These are phyloP conservation scores for Russula earlei DNA, from an alignment of 768 basidiomycete species.

Conservation along the genomic window DNA sequence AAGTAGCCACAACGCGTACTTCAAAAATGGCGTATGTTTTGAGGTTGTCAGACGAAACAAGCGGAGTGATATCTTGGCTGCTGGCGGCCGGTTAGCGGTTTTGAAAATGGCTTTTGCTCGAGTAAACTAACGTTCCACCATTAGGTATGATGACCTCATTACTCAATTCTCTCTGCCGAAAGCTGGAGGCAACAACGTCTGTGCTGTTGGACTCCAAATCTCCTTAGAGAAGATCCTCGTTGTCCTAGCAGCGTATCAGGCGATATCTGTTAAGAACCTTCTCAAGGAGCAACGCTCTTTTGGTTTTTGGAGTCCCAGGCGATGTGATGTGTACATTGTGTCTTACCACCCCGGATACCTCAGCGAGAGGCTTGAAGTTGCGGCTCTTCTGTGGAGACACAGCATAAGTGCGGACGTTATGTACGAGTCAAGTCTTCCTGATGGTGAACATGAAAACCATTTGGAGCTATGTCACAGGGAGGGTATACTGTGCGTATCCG, in stretches of 20 bases:
- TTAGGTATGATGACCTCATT: conserved; percentile 68
- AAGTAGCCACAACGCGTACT: conserved; percentile 50
- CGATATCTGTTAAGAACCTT: conserved; percentile 51
- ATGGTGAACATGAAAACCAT: conserved; percentile 54
- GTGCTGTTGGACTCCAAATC: conserved; percentile 69
- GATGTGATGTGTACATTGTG: conserved; percentile 81
- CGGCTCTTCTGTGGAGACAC: conserved; percentile 67
- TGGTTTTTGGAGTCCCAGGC: conserved; percentile 82
- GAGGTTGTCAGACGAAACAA: conserved; percentile 65
- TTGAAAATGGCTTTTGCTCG: not conserved
- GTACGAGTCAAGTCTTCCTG: conserved; percentile 67
- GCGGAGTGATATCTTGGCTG: conserved; percentile 60
- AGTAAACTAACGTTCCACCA: not conserved
- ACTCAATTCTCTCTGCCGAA: conserved; percentile 47
- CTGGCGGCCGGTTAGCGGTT: conserved; percentile 63
- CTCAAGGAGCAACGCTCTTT: conserved; percentile 76
- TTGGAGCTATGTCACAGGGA: conserved; percentile 65
- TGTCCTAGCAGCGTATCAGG: conserved; percentile 61
- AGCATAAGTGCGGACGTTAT: conserved; percentile 81
- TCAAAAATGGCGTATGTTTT: conserved; percentile 66
- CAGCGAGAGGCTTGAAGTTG: conserved; percentile 70
- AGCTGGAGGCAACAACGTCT: conserved; percentile 42
- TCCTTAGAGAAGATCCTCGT: conserved; percentile 69
- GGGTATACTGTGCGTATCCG: conserved; percentile 58
- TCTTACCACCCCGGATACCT: conserved; percentile 69